A percentile compares a stretch with the other conserved stretches of the same genome.
Evolutionary conservation across 225 moss, liverwort and hornwort species (phyloP).

Genomic region (Bryum argenteum): DNA sequence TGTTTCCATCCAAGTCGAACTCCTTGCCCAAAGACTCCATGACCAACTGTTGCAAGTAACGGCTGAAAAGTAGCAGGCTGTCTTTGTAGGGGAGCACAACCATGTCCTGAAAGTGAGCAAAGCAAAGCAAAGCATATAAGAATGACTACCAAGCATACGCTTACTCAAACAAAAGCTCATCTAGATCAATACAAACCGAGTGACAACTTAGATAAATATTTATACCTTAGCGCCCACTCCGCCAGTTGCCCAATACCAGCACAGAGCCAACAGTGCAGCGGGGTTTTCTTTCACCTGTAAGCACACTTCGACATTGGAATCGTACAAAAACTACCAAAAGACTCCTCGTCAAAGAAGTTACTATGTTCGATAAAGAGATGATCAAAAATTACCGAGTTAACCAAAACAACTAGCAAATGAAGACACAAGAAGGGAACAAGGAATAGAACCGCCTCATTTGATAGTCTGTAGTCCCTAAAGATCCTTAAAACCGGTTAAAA

Average conservation of each 20-base stretch:
- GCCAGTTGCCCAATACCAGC: conserved; percentile 88
- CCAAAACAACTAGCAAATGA: conserved; percentile 11
- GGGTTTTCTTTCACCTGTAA: conserved; percentile 72
- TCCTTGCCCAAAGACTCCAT: conserved; percentile 93
- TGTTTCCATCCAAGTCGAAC: conserved; percentile 78
- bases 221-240: conserved; percentile 81
- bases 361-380: no score
- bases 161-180: background rate
- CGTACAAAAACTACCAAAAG: background rate
- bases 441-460: background rate
- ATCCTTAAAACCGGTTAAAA: no score
- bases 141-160: conserved; percentile 19
- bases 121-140: background rate
- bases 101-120: conserved; percentile 63
- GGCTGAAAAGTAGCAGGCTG: conserved; percentile 85
- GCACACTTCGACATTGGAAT: conserved; percentile 5
- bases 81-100: conserved; percentile 91
- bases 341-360: no score
- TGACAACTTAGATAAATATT: no score
- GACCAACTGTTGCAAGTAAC: conserved; percentile 85
- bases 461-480: no score
- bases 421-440: conserved; percentile 9
- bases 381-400: background rate
- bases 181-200: background rate
- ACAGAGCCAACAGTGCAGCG: conserved; percentile 76